Conservation (phyloP, 1,284 basidiomycete species). For the Ceratobasidium sp. region DNA sequence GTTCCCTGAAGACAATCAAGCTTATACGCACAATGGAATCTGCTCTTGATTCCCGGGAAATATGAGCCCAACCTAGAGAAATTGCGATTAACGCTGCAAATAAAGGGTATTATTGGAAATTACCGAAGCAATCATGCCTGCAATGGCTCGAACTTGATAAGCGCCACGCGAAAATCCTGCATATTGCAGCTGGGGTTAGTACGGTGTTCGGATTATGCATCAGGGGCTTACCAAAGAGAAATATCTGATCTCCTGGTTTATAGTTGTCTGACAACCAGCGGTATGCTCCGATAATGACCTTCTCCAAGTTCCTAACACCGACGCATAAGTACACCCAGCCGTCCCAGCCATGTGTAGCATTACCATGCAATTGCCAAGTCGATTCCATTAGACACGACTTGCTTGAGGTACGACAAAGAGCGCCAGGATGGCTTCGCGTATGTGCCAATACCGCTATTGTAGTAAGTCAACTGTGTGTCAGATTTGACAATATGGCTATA, state of each 20-base stretch:
- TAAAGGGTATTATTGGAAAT: not conserved
- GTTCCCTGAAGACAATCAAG: too few species aligned
- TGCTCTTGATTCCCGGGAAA: slow-evolving; percentile 58
- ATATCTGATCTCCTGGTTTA: slow-evolving; percentile 43
- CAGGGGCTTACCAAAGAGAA: slow-evolving; percentile 42
- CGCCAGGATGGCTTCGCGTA: too few species aligned
- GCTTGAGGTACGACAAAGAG: not conserved
- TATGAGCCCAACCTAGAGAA: slow-evolving; percentile 57
- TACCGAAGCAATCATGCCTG: slow-evolving; percentile 63
- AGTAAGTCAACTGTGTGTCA: too few species aligned
- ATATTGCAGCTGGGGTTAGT: too few species aligned
- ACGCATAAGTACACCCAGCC: not conserved
- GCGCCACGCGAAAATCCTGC: slow-evolving; percentile 66
- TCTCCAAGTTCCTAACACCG: slow-evolving; percentile 43
- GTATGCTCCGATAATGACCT: slow-evolving; percentile 43
- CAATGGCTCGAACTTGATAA: slow-evolving; percentile 63
- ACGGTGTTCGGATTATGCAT: too few species aligned
- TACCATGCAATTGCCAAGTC: slow-evolving; percentile 47
- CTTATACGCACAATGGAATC: slow-evolving; percentile 58
- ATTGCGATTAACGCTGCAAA: not conserved
- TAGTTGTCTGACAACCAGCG: slow-evolving; percentile 49
- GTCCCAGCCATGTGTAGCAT: not conserved
- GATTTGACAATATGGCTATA: too few species aligned
- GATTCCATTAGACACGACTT: not conserved
- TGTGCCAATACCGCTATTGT: too few species aligned